Evolutionary conservation across 2,329 filamentous ascomycete species (phyloP).

Genomic region (Chaetomium sp.): DNA sequence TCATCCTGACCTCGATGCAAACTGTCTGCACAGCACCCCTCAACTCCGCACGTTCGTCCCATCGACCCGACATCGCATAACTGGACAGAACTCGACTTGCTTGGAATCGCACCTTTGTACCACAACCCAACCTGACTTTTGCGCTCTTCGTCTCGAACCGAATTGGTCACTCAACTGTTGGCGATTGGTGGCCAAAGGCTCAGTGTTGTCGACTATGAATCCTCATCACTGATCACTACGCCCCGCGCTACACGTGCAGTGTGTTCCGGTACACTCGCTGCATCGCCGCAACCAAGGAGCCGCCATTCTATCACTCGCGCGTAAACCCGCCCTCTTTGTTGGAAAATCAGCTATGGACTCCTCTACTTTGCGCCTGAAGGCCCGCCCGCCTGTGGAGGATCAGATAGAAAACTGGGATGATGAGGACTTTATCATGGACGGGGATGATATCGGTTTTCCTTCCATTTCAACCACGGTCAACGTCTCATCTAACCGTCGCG

Average conservation of each 20-base stretch:
- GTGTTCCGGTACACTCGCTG: conserved; percentile 12
- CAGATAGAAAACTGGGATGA: conserved; percentile 78
- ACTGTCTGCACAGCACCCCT: conserved; percentile 15
- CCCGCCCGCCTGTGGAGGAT: conserved; percentile 57
- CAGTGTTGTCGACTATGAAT: conserved; percentile 40
- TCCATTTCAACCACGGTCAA: conserved; percentile 52
- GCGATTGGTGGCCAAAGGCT: conserved; percentile 26
- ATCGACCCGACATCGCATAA: conserved; percentile 23
- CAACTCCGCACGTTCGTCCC: conserved; percentile 21
- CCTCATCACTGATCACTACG: conserved; percentile 36
- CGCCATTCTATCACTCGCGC: conserved; percentile 5
- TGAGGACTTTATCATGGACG: conserved; percentile 71
- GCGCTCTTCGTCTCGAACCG: background rate
- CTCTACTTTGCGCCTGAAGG: conserved; percentile 55
- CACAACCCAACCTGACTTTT: conserved; percentile 4
- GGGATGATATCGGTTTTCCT: conserved; percentile 64
- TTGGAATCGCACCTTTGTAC: conserved; percentile 21
- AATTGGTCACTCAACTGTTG: background rate
- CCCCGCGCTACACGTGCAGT: conserved; percentile 31
- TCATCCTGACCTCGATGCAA: conserved; percentile 16
- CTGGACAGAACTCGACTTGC: conserved; percentile 14
- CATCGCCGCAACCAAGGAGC: conserved; percentile 20
- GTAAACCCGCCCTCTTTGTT: conserved; percentile 13
- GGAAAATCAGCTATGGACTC: conserved; percentile 51
- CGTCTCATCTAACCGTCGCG: conserved; percentile 59